These are phyloP conservation scores for Juncus effusus DNA, from an alignment of 176 grass and related monocot genomes.

Conservation along the genomic window DNA sequence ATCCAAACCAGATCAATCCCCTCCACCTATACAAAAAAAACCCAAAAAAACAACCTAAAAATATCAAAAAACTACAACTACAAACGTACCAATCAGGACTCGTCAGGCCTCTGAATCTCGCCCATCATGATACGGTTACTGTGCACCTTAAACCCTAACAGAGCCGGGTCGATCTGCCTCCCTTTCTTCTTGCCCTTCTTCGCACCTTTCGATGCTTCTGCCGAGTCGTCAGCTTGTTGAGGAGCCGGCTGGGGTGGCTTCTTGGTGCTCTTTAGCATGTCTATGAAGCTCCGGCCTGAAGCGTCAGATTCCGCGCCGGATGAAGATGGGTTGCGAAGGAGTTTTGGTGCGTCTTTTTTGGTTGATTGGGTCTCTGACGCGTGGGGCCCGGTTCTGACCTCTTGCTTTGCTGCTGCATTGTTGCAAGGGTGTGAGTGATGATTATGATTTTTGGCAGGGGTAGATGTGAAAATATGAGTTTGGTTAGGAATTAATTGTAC, in stretches of 20 bases:
- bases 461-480: too few relatives aligned
- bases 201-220: slow-evolving; percentile 45
- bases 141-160: slow-evolving; percentile 97
- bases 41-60: slow-evolving; percentile 23
- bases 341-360: slow-evolving; percentile 52
- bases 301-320: slow-evolving; percentile 41
- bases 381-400: slow-evolving; percentile 18
- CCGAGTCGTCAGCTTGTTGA: slow-evolving; percentile 36
- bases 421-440: too few relatives aligned
- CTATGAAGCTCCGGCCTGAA: slow-evolving; percentile 70
- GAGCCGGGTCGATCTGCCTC: slow-evolving; percentile 92
- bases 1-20: slow-evolving; percentile 18
- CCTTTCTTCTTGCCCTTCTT: slow-evolving; percentile 98
- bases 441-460: too few relatives aligned
- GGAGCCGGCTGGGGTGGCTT: slow-evolving; percentile 49
- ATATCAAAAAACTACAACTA: slow-evolving; percentile 30
- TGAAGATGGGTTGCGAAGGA: slow-evolving; percentile 34
- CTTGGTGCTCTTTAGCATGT: slow-evolving; percentile 85
- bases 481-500: background rate
- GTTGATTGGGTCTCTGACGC: slow-evolving; percentile 36
- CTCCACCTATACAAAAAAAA: slow-evolving; percentile 33
- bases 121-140: slow-evolving; percentile 99
- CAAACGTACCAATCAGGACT: slow-evolving; percentile 43
- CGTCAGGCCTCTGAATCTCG: slow-evolving; percentile 83
- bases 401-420: slow-evolving; percentile 27